Percentiles rank a stretch among this genome's conserved stretches.
Evolutionary conservation across 148 eudicot genomes (phyloP).

Genomic region (Rhododendron simsii): DNA sequence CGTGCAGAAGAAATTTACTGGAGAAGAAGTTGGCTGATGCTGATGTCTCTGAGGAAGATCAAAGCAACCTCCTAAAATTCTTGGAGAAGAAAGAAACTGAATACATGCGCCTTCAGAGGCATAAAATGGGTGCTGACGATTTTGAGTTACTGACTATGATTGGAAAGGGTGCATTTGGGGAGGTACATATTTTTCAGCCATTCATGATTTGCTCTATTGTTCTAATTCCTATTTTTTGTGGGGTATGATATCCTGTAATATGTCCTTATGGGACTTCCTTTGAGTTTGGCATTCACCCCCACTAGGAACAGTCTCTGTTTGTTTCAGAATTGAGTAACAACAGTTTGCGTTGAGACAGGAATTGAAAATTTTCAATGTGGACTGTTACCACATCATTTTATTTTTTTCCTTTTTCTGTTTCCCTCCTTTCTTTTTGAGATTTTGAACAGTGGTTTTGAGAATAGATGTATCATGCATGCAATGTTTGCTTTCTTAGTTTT

Average conservation of each 20-base stretch:
- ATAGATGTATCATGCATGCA: not conserved
- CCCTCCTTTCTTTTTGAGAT: not conserved
- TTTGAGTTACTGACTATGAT: slow-evolving; percentile 96
- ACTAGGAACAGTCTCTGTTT: not conserved
- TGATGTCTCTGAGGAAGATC: slow-evolving; percentile 90
- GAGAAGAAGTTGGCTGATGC: slow-evolving; percentile 96
- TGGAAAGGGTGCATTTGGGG: slow-evolving; percentile 99
- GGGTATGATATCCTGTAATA: not conserved
- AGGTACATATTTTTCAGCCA: slow-evolving; percentile 41
- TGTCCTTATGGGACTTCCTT: not conserved
- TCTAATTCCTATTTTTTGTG: not conserved
- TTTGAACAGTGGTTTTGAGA: not conserved
- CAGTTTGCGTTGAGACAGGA: not conserved
- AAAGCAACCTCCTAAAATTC: slow-evolving; percentile 66
- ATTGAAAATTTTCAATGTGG: not conserved
- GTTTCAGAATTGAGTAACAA: not conserved
- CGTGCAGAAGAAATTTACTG: slow-evolving; percentile 68
- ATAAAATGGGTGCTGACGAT: slow-evolving; percentile 97
- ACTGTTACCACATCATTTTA: not conserved
- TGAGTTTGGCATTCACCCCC: not conserved
- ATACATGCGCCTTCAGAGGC: slow-evolving; percentile 93
- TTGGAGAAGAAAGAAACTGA: slow-evolving; percentile 90
- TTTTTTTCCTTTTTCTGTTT: not conserved
- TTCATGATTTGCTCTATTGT: not conserved
- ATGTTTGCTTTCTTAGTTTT: not conserved